phyloP scores from a whole-genome alignment of 1,139 yeast genomes.

The Candida glucosophila region DNA sequence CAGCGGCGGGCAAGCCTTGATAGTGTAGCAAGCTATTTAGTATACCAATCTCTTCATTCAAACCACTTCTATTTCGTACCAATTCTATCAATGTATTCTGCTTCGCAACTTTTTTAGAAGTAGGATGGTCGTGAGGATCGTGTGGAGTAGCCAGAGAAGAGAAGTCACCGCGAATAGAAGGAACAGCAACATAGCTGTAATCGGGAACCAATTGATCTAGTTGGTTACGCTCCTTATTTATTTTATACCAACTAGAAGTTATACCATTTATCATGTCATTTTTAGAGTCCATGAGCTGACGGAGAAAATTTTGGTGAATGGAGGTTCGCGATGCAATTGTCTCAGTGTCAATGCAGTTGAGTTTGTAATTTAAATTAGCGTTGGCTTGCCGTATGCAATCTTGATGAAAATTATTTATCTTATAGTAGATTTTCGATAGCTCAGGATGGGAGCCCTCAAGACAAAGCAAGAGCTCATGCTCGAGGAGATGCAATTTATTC shows the following conservation, averaged over 20 bases:
- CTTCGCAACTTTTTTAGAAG: conserved; percentile 27
- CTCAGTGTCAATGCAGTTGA: conserved; percentile 70
- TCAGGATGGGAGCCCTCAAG: conserved; percentile 90
- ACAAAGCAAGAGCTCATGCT: conserved; percentile 81
- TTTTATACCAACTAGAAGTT: conserved; percentile 86
- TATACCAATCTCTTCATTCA: conserved; percentile 48
- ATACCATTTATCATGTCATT: conserved; percentile 60
- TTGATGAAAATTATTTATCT: conserved; percentile 64
- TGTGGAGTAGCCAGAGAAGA: too few relatives aligned
- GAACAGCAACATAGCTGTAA: conserved; percentile 28
- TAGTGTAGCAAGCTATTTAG: conserved; percentile 49
- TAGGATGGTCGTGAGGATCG: conserved; percentile 12
- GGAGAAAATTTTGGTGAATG: conserved; percentile 77
- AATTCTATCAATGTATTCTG: conserved; percentile 36
- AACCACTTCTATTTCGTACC: conserved; percentile 45
- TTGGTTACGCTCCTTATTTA: conserved; percentile 80
- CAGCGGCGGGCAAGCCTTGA: conserved; percentile 66
- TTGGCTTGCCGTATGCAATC: conserved; percentile 62
- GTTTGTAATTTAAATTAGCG: conserved; percentile 60
- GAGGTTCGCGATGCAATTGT: conserved; percentile 74
- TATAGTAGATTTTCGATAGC: conserved; percentile 52
- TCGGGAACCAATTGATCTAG: conserved; percentile 64
- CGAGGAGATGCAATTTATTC: conserved; percentile 65
- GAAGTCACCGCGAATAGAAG: too few relatives aligned
- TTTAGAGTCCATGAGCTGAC: conserved; percentile 61